Conservation (phyloP, 2,329 filamentous ascomycete genomes). For the Penicillium sumatraense region DNA sequence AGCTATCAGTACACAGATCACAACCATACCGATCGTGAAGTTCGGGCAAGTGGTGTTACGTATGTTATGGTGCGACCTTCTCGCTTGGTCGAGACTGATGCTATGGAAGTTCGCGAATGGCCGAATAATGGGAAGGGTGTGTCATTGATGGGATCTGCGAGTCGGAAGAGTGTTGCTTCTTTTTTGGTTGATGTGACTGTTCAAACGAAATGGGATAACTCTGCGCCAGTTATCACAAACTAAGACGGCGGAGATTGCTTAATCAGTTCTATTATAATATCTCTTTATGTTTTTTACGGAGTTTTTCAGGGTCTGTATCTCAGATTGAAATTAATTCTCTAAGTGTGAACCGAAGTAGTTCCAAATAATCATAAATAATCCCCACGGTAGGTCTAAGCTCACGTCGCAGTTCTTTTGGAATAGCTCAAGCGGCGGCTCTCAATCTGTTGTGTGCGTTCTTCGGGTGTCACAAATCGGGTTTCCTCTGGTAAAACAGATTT, state of each 20-base stretch:
- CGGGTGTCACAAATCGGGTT: slow-evolving; percentile 3
- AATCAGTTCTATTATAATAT: no score
- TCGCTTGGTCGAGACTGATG: slow-evolving; percentile 48
- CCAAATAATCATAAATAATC: no score
- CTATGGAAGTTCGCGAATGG: slow-evolving; percentile 44
- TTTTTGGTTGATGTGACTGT: slow-evolving; percentile 54
- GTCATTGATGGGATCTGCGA: slow-evolving; percentile 44
- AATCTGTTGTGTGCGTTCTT: slow-evolving; percentile 3
- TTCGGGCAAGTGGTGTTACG: slow-evolving; percentile 40
- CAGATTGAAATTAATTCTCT: no score
- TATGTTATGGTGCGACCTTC: slow-evolving; percentile 54
- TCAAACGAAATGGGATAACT: slow-evolving; percentile 47
- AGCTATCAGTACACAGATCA: slow-evolving; percentile 54
- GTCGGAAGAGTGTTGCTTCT: slow-evolving; percentile 48
- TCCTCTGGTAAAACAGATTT: slow-evolving; percentile 6
- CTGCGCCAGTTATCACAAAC: slow-evolving; percentile 54
- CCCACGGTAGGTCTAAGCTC: background rate
- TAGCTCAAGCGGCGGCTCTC: background rate
- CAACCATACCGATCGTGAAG: slow-evolving; percentile 49
- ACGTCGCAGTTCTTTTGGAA: background rate
- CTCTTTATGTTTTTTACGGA: no score
- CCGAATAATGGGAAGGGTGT: slow-evolving; percentile 50
- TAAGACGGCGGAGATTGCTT: slow-evolving; percentile 28
- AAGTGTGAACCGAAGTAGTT: no score
- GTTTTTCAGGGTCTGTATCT: no score